Evolutionary conservation across 495 filamentous ascomycete species (phyloP), one percentile per base, ranked within the genome.

Genomic region (Amphirosellinia nigrospora): DNA sequence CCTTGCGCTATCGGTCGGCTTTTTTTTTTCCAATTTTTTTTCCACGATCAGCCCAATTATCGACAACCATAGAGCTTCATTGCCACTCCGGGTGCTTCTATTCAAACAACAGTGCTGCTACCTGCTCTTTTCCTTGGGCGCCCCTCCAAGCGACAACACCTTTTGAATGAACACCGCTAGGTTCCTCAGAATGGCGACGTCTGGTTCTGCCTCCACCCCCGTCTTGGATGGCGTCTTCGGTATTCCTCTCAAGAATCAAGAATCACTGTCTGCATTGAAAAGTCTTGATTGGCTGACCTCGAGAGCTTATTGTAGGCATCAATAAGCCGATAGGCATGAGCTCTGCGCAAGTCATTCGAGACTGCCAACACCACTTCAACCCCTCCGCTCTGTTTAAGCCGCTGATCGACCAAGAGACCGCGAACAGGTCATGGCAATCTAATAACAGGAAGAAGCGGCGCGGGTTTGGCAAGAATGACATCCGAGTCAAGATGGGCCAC

Each of bases 401-500:
- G 16, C 91, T 91, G 86, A 80, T 98, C 23, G 77, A 86, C 4
- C 75, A 82, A 26, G 92, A 95, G 73, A 82, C 75, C 19, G 78
- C 74, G 0, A 76, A 71, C 4, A 87, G 89, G 48, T 75, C 80
- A 1, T 73, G 79, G 8, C 88, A 95, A 71, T 83, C 75, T 28
- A 78, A 82, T 10, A 84, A 79, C 75, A 86, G 90, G 77, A 84
- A 83, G 34, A 82, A 83, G 48, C 86, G 87, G 26, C 82, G 87
- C 68, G 81, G 85, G 56, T 73, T 74, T 62, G 77, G 80, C 45
- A 89, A 89, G 79, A 75, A 81, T 50, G 80, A 85, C 0, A 69
- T 91, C 9, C 85, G 92, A 68, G 90, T 98, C 70, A 99, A 99
- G 83, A 91, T 98, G 73, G 96, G 96, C 23, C 96, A 99, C 82